Evolutionary conservation across 768 basidiomycete species (phyloP), one percentile per base, ranked within the genome.

Genomic region (Termitomyces sp.): DNA sequence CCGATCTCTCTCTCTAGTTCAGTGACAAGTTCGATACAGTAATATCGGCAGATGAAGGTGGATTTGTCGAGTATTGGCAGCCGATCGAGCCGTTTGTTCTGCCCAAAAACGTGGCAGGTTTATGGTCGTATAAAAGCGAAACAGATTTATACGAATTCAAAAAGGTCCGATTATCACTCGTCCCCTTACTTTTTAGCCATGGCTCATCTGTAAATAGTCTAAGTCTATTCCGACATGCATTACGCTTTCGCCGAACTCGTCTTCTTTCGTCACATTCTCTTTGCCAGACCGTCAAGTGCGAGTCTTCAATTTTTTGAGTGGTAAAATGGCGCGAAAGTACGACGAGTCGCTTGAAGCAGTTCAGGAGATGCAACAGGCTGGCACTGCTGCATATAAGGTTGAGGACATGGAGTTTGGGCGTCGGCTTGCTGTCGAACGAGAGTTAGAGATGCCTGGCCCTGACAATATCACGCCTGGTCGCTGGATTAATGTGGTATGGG

Each of bases 331-430:
- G 16, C 87, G 96, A 20, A 93, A 92, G 69, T 99, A 98, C 70
- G 97, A 99, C 62, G 97, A 99, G 72, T 93, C 91, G 0, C 80
- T 98, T 6, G 76, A 83, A 31, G 95, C 97, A 0, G 91, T 95
- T 41, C 93, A 96, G 69, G 95, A 98, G 72, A 98, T 99, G 95
- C 97, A 99, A 70, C 97, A 98, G 71, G 95, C 95, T 1, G 96
- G 95, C 1, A 97, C 97, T 4, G 89, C 92, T 0, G 83, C 93
- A 20, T 92, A 89, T 73, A 89, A 85, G 66, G 86, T 98, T 18
- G 97, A 99, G 55, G 95, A 98, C 73, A 99, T 99, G 97, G 97
- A 99, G 71, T 98, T 99, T 67, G 95, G 96, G n/a, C 80, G 96
- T 58, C 82, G 96, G n/a, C 76, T 98, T 61, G 96, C 96, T 4